These are phyloP conservation scores for Volvox africanus DNA, from an alignment of 139 green algal genomes.

Conservation along the genomic window DNA sequence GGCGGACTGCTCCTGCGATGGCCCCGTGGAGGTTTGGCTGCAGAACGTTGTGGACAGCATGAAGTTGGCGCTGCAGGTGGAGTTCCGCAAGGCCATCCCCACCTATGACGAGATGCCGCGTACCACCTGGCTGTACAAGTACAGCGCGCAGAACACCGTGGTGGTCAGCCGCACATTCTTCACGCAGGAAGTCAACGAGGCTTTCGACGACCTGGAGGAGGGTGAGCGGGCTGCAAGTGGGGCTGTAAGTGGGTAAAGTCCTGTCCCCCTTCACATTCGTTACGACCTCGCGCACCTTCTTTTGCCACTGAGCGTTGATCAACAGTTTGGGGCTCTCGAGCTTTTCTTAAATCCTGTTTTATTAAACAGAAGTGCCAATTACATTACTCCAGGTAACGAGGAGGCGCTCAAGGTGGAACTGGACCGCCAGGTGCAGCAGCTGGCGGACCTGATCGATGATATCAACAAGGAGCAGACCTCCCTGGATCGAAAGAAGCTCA, in stretches of 20 bases:
- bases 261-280: no score
- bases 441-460: conserved; percentile 86
- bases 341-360: no score
- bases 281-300: no score
- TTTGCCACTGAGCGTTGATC: no score
- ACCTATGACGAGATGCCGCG: conserved; percentile 79
- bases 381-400: conserved; percentile 78
- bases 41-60: conserved; percentile 88
- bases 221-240: conserved; percentile 72
- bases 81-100: conserved; percentile 73
- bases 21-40: conserved; percentile 91
- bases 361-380: no score
- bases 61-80: conserved; percentile 80
- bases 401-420: conserved; percentile 88
- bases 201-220: conserved; percentile 70
- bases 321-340: conserved; percentile 56
- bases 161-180: conserved; percentile 95
- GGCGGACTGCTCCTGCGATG: conserved; percentile 77
- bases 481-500: conserved; percentile 76
- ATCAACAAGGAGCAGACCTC: conserved; percentile 78
- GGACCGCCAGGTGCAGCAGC: conserved; percentile 83
- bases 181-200: conserved; percentile 88
- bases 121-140: conserved; percentile 90
- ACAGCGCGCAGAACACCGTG: conserved; percentile 87
- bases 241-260: no score